Conservation (phyloP, 2,329 filamentous ascomycete genomes). For the Fusarium odoratissimum region DNA sequence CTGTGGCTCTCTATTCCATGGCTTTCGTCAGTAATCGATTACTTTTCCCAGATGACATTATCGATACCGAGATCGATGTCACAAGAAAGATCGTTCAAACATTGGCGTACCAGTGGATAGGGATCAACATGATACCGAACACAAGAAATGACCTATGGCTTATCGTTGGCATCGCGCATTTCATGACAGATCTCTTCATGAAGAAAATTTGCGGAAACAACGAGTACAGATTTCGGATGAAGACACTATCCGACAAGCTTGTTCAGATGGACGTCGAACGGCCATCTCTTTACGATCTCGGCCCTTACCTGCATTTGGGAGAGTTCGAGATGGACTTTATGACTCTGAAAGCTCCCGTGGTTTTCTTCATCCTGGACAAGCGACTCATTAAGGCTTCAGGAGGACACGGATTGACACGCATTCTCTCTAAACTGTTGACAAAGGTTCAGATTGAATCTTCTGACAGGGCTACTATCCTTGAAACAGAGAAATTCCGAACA, state of each 20-base stretch:
- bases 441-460: slow-evolving; percentile 77
- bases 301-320: slow-evolving; percentile 81
- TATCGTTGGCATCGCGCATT: slow-evolving; percentile 89
- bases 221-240: slow-evolving; percentile 91
- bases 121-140: slow-evolving; percentile 90
- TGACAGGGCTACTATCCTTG: slow-evolving; percentile 77
- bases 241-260: slow-evolving; percentile 82
- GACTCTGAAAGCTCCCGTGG: slow-evolving; percentile 87
- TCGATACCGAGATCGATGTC: slow-evolving; percentile 85
- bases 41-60: slow-evolving; percentile 84
- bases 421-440: slow-evolving; percentile 86
- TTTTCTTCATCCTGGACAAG: slow-evolving; percentile 94
- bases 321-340: slow-evolving; percentile 91
- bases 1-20: slow-evolving; percentile 81
- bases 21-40: slow-evolving; percentile 89
- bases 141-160: slow-evolving; percentile 87
- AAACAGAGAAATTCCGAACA: slow-evolving; percentile 80
- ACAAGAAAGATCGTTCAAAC: slow-evolving; percentile 85
- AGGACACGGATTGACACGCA: slow-evolving; percentile 85
- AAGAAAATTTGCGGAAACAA: slow-evolving; percentile 93
- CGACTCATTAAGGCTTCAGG: slow-evolving; percentile 85
- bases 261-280: slow-evolving; percentile 84
- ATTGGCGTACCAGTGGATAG: slow-evolving; percentile 92
- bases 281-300: slow-evolving; percentile 84
- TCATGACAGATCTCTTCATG: slow-evolving; percentile 95